Conservation (phyloP, 139 green algal genomes). For the Coelastrella sp. region DNA sequence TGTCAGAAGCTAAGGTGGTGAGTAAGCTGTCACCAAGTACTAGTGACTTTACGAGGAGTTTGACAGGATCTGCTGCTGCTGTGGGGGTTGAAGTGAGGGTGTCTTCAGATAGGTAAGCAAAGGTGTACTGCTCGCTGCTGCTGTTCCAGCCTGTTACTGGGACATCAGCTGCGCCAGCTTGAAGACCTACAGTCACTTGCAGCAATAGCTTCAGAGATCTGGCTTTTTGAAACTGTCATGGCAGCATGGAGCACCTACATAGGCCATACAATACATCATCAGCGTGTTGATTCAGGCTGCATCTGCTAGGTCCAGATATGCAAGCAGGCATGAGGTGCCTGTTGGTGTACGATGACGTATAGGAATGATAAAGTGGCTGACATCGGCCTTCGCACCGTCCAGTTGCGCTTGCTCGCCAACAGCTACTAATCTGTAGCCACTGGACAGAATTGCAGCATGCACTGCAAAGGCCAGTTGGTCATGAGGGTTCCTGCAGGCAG, state of each 20-base stretch:
- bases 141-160: conserved; percentile 28
- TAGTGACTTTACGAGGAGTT: conserved; percentile 41
- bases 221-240: not conserved
- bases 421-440: conserved; percentile 69
- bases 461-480: conserved; percentile 56
- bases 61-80: not conserved
- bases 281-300: not conserved
- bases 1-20: conserved; percentile 14
- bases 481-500: conserved; percentile 3
- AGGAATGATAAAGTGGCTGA: not conserved
- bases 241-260: too few species aligned
- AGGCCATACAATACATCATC: not conserved
- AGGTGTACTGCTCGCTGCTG: conserved; percentile 39
- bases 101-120: conserved; percentile 33
- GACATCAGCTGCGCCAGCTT: conserved; percentile 7
- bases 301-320: too few species aligned
- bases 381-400: conserved; percentile 11
- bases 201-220: too few species aligned
- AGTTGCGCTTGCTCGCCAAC: conserved; percentile 55
- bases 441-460: conserved; percentile 55
- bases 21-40: conserved; percentile 28
- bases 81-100: not conserved
- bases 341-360: too few species aligned
- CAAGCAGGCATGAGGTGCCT: too few species aligned
- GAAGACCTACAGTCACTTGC: not conserved